Percentiles rank a stretch among this genome's conserved stretches.
phyloP scores from a whole-genome alignment of 2,329 filamentous ascomycete species.

The Beauveria brongniartii region DNA sequence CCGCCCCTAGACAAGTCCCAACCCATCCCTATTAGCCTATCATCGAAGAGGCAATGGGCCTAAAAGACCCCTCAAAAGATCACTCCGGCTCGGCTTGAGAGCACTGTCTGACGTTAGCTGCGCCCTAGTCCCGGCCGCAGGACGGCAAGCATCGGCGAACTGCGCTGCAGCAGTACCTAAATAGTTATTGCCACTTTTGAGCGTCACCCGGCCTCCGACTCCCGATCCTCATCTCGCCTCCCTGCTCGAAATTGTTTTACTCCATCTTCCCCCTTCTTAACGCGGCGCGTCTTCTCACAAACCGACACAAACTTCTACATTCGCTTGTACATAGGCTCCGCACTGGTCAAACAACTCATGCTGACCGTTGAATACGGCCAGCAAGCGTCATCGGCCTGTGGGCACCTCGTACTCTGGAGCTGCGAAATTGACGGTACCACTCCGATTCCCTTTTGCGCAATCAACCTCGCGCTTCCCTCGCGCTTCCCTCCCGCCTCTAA shows the following conservation, averaged over 20 bases:
- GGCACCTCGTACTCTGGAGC: neutral
- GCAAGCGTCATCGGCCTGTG: neutral
- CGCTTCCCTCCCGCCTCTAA: neutral
- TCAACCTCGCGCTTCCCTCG: neutral
- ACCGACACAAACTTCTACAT: neutral
- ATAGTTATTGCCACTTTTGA: neutral
- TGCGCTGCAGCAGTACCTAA: neutral
- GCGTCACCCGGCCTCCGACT: conserved; percentile 4
- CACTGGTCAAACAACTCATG: neutral
- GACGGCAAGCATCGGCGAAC: conserved; percentile 8
- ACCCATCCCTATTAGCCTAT: neutral
- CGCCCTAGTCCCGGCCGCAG: neutral
- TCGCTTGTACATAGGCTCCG: neutral
- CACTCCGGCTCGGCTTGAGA: neutral
- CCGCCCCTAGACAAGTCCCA: neutral
- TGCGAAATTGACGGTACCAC: neutral
- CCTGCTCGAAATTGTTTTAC: neutral
- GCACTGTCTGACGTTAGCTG: conserved; percentile 1
- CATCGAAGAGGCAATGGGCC: neutral
- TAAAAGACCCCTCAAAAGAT: neutral
- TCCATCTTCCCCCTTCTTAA: neutral
- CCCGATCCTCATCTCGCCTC: conserved; percentile 7
- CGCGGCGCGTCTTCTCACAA: neutral
- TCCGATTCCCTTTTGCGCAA: neutral
- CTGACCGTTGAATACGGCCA: neutral